A percentile compares a stretch with the other conserved stretches of the same genome.
Conservation (phyloP, 371 early-diverging fungal species). For the Mucor indicus region DNA sequence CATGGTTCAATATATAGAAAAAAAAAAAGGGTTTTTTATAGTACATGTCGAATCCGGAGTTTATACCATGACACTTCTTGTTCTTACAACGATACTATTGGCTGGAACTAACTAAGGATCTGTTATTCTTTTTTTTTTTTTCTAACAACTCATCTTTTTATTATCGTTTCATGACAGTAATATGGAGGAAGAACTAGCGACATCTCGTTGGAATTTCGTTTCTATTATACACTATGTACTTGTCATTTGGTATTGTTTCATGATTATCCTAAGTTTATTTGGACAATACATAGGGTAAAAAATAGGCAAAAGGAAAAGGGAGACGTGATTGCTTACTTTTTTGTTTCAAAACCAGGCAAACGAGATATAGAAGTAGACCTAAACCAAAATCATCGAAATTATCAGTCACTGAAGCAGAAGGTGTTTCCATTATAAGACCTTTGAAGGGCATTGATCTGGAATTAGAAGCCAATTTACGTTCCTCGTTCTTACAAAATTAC, state of each 20-base stretch:
- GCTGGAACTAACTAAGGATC: no score
- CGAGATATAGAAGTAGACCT: conserved; percentile 44
- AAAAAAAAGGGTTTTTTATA: no score
- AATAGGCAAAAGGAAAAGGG: background rate
- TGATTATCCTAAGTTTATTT: conserved; percentile 35
- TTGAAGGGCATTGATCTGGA: conserved; percentile 87
- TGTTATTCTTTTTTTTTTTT: background rate
- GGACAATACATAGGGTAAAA: conserved; percentile 46
- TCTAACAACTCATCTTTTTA: no score
- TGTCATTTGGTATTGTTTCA: conserved; percentile 38
- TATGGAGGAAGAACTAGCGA: background rate
- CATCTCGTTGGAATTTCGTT: background rate
- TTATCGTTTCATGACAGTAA: no score
- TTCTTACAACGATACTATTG: no score
- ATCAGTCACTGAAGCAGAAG: conserved; percentile 48
- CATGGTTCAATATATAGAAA: no score
- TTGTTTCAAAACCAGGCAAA: conserved; percentile 31
- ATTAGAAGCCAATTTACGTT: conserved; percentile 73
- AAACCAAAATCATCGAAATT: conserved; percentile 47
- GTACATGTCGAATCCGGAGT: no score
- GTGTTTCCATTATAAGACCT: conserved; percentile 86
- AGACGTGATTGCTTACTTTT: background rate
- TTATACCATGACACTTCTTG: no score
- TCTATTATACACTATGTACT: conserved; percentile 3
- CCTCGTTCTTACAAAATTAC: conserved; percentile 82